These are phyloP conservation scores for Nyctanthes arbortristis DNA, from an alignment of 257 asterid species.

Conservation along the genomic window DNA sequence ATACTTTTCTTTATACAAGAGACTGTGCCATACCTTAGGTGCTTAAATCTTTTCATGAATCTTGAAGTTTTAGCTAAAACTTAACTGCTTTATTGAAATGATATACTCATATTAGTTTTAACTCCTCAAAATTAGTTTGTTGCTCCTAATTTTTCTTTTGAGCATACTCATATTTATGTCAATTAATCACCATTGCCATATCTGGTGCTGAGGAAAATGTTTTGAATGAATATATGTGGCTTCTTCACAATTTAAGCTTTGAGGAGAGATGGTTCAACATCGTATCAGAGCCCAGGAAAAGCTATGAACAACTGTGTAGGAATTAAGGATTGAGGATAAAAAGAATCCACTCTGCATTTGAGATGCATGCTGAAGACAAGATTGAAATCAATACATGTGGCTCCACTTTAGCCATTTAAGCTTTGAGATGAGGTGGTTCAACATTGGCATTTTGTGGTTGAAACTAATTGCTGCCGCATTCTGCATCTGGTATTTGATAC, in stretches of 20 bases:
- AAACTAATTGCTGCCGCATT: neutral
- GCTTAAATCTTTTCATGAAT: constrained; percentile 29
- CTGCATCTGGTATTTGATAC: neutral
- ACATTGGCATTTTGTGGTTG: constrained; percentile 9
- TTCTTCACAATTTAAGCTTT: neutral
- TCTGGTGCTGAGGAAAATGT: neutral
- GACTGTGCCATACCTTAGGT: constrained; percentile 38
- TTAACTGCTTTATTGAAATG: constrained; percentile 19
- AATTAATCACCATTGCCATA: neutral
- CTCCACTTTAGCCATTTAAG: neutral
- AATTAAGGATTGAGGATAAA: neutral
- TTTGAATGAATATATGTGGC: neutral
- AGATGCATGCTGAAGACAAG: neutral
- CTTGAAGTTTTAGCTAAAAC: constrained; percentile 37
- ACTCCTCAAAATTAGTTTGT: constrained; percentile 7
- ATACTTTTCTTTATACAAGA: constrained; percentile 33
- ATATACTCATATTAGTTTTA: constrained; percentile 23
- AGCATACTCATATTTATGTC: constrained; percentile 11
- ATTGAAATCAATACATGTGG: neutral
- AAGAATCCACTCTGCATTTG: neutral
- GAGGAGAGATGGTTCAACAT: neutral
- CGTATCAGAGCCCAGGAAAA: neutral
- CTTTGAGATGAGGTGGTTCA: neutral
- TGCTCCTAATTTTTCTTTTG: constrained; percentile 18
- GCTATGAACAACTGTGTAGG: neutral